phyloP scores from a whole-genome alignment of 352 stramenopile species.

The Phytopythium cucurbitacearum region DNA sequence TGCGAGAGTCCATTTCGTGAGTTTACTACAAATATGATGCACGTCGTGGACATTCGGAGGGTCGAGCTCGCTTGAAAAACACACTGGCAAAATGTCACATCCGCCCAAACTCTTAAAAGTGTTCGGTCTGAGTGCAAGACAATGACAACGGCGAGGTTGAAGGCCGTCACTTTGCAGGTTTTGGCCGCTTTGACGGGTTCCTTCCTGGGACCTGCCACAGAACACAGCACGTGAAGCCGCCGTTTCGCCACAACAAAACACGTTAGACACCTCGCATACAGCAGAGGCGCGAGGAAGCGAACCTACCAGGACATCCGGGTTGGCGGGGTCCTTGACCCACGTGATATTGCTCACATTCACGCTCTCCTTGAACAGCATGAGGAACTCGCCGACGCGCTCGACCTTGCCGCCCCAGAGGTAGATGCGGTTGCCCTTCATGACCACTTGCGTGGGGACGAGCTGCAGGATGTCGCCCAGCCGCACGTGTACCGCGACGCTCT shows the following conservation, averaged over 20 bases:
- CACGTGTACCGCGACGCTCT: conserved; percentile 59
- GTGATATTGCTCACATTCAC: conserved; percentile 79
- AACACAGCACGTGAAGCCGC: background rate
- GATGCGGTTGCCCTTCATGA: conserved; percentile 73
- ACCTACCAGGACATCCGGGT: conserved; percentile 59
- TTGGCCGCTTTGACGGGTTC: conserved; percentile 54
- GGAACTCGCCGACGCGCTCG: conserved; percentile 82
- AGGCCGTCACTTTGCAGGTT: conserved; percentile 8
- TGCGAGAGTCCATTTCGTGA: no score
- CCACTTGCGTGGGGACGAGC: conserved; percentile 58
- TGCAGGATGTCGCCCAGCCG: conserved; percentile 75
- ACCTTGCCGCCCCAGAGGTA: conserved; percentile 81
- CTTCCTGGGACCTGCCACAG: conserved; percentile 42
- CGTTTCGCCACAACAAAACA: background rate
- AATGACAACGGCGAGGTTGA: no score
- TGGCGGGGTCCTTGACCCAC: conserved; percentile 78
- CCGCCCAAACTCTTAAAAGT: no score
- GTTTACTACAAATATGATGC: no score
- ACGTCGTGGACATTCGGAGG: no score
- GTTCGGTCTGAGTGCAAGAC: no score
- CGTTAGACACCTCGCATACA: conserved; percentile 4
- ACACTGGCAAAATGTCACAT: no score
- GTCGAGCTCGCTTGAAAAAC: no score
- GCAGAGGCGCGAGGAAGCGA: background rate
- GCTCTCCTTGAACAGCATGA: conserved; percentile 83